Conservation (phyloP, 2,329 filamentous ascomycete genomes). For the Grosmannia serpens region DNA sequence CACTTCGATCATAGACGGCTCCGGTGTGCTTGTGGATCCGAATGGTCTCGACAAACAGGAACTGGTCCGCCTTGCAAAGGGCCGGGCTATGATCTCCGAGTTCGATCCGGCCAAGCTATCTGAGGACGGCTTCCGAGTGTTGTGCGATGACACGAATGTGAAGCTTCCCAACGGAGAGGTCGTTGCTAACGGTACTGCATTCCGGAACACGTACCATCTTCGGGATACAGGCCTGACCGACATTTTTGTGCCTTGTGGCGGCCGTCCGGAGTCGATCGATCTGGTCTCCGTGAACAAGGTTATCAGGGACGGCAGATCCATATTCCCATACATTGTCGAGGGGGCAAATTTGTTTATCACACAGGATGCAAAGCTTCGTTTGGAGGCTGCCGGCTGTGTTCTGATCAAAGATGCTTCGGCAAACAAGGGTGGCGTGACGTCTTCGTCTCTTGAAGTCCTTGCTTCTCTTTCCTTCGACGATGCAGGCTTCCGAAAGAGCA, state of each 20-base stretch:
- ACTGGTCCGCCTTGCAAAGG: conserved; percentile 71
- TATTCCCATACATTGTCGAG: conserved; percentile 91
- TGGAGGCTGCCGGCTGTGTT: conserved; percentile 90
- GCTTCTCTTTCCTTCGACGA: conserved; percentile 94
- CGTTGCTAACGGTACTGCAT: conserved; percentile 81
- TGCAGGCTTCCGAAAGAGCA: conserved; percentile 74
- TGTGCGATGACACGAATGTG: conserved; percentile 83
- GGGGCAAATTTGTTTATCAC: conserved; percentile 95
- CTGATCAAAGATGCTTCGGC: conserved; percentile 96
- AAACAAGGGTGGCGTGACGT: conserved; percentile 98
- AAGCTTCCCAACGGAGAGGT: conserved; percentile 80
- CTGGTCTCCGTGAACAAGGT: conserved; percentile 76
- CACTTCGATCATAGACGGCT: conserved; percentile 88
- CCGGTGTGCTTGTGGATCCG: conserved; percentile 87
- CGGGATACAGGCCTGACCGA: conserved; percentile 69
- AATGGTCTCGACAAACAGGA: conserved; percentile 79
- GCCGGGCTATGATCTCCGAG: conserved; percentile 77
- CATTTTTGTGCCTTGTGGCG: conserved; percentile 89
- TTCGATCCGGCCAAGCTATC: conserved; percentile 83
- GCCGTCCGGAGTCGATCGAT: conserved; percentile 92
- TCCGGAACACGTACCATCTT: conserved; percentile 96
- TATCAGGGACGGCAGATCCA: conserved; percentile 78
- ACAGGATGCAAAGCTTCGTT: conserved; percentile 88
- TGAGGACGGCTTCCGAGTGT: conserved; percentile 74
- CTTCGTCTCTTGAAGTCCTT: conserved; percentile 89